These are phyloP conservation scores for Echria macrotheca DNA, from an alignment of 495 filamentous ascomycete genomes.

Conservation along the genomic window DNA sequence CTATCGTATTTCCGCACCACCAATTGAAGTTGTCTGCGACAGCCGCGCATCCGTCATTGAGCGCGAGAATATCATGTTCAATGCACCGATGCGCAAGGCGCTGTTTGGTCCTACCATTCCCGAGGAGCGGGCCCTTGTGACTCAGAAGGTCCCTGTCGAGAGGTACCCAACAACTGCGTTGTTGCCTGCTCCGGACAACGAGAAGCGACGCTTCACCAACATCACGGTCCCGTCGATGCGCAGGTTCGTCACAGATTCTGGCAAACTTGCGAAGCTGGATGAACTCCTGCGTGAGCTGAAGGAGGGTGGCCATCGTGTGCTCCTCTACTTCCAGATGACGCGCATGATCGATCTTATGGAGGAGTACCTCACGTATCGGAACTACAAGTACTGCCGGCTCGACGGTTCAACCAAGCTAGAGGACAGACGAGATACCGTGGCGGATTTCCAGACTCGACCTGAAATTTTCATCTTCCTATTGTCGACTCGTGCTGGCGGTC, in stretches of 20 bases:
- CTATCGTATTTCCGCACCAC: slow-evolving; percentile 77
- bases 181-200: slow-evolving; percentile 69
- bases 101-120: slow-evolving; percentile 61
- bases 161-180: slow-evolving; percentile 58
- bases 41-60: slow-evolving; percentile 62
- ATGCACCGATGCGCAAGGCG: slow-evolving; percentile 62
- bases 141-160: slow-evolving; percentile 57
- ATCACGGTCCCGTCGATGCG: slow-evolving; percentile 97
- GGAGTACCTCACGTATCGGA: slow-evolving; percentile 96
- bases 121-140: slow-evolving; percentile 69
- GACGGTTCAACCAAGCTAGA: slow-evolving; percentile 98
- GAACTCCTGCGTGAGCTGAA: slow-evolving; percentile 82
- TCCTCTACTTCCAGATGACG: slow-evolving; percentile 99
- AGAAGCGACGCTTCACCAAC: slow-evolving; percentile 77
- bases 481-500: slow-evolving; percentile 91
- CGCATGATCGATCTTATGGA: slow-evolving; percentile 99
- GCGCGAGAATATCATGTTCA: slow-evolving; percentile 74
- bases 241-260: slow-evolving; percentile 95
- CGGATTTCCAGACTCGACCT: slow-evolving; percentile 87
- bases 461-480: slow-evolving; percentile 97
- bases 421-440: slow-evolving; percentile 91
- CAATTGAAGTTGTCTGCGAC: slow-evolving; percentile 71
- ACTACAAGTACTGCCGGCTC: slow-evolving; percentile 95
- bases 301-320: slow-evolving; percentile 84
- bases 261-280: slow-evolving; percentile 91